Base-by-base conservation (phyloP, 2,329 filamentous ascomycete genomes). In the Colletotrichum sp. region DNA sequence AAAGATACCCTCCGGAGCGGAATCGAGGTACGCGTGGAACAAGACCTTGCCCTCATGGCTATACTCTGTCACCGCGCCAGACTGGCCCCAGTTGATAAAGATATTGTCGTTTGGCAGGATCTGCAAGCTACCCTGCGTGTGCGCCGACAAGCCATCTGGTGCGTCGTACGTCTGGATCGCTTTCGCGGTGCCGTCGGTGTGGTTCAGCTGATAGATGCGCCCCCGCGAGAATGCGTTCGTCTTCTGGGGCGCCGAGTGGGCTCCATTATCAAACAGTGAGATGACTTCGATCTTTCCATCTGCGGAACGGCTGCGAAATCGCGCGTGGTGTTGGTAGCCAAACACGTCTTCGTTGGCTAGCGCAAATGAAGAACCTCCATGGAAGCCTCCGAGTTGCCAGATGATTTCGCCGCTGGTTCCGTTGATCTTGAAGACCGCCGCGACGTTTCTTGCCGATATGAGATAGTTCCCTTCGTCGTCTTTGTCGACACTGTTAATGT, bases 341-440 rank as follows among this genome's bases (percentile, higher is more conserved):
- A 52, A 52, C 3, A 52, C 44, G 12, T 52, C 44, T 13, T 52
- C 44, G 12, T 2, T 49, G 18, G 39, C 39, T 0, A 49, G 39
- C 9, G 18, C 0, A 0, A 49, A 49, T 7, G 18, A 49, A 7
- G 39, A 49, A 4, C 39, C 39, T 49, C 44, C 44, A 0, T 21
- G 44, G n/a, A 52, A 52, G 10, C 90, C 90, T 12, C 89, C 88
- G 6, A 92, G 82, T 28, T 86, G 87, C 90, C 90, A 92, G 21
- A 90, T 81, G n/a, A 91, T 83, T 18, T 82, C 82, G 39, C 90
- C 89, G 5, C 87, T 86, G 13, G 82, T 83, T 13, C 84, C 83
- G 72, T 87, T 86, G 77, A 92, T 86, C 65, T 86, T 87, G 34
- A 84, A 83, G 8, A 91, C 81, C 9, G 86, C 84, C 76, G 86